phyloP scores from a whole-genome alignment of 23 red algal genomes.

The Gracilaria gracilis region DNA sequence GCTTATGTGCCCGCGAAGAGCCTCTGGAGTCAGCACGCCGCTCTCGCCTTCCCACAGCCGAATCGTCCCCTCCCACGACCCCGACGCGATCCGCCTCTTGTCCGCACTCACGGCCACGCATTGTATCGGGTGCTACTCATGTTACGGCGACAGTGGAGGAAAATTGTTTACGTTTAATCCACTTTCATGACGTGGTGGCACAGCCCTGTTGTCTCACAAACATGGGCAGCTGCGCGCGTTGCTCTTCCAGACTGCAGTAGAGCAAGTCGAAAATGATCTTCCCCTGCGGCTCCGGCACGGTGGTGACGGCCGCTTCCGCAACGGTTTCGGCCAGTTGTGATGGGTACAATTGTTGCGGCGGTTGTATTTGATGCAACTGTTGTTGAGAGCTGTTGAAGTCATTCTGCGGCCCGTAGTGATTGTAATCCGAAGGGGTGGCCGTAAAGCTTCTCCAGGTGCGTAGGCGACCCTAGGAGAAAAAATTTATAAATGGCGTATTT shows the following conservation, averaged over 20 bases:
- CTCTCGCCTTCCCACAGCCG: too few relatives aligned
- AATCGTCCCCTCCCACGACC: too few relatives aligned
- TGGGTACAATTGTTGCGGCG: too few relatives aligned
- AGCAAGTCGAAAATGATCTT: neutral
- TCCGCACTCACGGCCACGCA: too few relatives aligned
- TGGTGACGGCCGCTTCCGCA: neutral
- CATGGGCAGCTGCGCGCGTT: constrained; percentile 47
- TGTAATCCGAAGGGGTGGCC: neutral
- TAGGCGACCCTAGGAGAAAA: neutral
- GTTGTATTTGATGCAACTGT: too few relatives aligned
- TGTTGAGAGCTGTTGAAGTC: neutral
- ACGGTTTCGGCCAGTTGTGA: neutral
- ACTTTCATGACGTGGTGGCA: neutral
- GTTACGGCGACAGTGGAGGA: too few relatives aligned
- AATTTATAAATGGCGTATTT: too few relatives aligned
- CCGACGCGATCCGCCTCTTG: too few relatives aligned
- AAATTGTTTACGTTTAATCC: neutral
- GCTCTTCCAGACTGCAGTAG: constrained; percentile 51
- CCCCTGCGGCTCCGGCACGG: neutral
- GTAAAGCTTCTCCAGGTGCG: neutral
- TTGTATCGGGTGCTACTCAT: too few relatives aligned
- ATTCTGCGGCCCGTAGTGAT: neutral
- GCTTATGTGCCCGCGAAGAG: too few relatives aligned
- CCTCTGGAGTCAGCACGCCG: too few relatives aligned
- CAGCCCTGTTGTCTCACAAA: constrained; percentile 18